Evolutionary conservation across 2,329 filamentous ascomycete genomes (phyloP), one percentile per base, ranked within the genome.

Genomic region (Colletotrichum navitas): DNA sequence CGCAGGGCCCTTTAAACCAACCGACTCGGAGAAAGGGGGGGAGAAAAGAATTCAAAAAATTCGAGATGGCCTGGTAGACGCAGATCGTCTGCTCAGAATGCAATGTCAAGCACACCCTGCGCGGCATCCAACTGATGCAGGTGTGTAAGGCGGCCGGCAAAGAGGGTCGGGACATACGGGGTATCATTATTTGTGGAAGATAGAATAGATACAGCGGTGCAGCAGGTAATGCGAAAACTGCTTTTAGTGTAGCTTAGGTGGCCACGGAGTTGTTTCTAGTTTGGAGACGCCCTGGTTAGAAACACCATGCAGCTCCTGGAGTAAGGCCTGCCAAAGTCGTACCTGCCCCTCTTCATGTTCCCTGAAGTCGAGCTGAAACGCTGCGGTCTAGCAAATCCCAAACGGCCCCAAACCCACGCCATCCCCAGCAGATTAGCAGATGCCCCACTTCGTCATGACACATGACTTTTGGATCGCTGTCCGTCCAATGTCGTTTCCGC

Each of bases 331-430:
- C 59, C 59, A 68, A 55, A 52, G 64, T 68, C 51, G 64, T 64
- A 41, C 36, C 24, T 18, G 5, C 36, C 47, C 34, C 51, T 36
- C 41, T 59, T 52, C 51, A 63, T 41, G 26, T 63, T 26, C 26
- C 49, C 61, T 63, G 61, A 63, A 36, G 21, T 63, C 8, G 69
- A 75, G 75, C 75, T 83, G 81, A 83, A 83, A 83, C 82, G 75
- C 78, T 76, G 76, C 75, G 74, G 21, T 66, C 71, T 71, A 70
- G 58, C 65, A 75, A 75, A 75, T 73, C 74, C 77, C 74, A 80
- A 79, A 80, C 79, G 68, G 70, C 73, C 60, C 60, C 75, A 77
- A 49, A 71, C 34, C 54, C 41, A 36, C 56, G 63, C 63, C 43
- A 41, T 41, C 12, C 52, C 32, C 24, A 36, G 29, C 14, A 21